Percentiles rank a stretch among this genome's conserved stretches.
Conservation (phyloP, 2,329 filamentous ascomycete genomes). For the Eutypella sp. region DNA sequence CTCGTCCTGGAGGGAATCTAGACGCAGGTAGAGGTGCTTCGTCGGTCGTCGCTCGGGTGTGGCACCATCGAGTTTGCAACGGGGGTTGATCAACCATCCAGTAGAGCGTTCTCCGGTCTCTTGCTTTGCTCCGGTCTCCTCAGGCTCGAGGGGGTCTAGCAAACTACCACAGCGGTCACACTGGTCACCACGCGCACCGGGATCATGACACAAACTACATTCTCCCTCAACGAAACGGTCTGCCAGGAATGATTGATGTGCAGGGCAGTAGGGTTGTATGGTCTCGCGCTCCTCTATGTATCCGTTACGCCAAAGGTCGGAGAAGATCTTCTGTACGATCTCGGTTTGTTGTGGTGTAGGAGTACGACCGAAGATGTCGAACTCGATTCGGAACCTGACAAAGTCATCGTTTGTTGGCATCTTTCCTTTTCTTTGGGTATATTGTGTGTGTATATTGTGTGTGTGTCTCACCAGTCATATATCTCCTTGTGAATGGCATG, state of each 20-base stretch:
- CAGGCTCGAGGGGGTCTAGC: conserved; percentile 62
- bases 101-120: conserved; percentile 29
- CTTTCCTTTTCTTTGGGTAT: too few relatives aligned
- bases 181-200: conserved; percentile 54
- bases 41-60: conserved; percentile 76
- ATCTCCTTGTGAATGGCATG: conserved; percentile 69
- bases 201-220: conserved; percentile 68
- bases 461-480: conserved; percentile 63
- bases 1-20: conserved; percentile 71
- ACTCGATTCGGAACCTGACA: conserved; percentile 91
- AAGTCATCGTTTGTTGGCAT: conserved; percentile 67
- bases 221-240: conserved; percentile 80
- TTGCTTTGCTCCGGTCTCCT: conserved; percentile 30
- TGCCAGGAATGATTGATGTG: conserved; percentile 72
- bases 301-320: conserved; percentile 80
- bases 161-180: conserved; percentile 71
- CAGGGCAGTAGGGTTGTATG: conserved; percentile 84
- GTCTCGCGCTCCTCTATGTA: conserved; percentile 84
- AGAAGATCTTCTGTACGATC: conserved; percentile 90
- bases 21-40: conserved; percentile 83
- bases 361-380: conserved; percentile 92
- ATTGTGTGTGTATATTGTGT: too few relatives aligned
- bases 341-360: conserved; percentile 83
- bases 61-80: conserved; percentile 85
- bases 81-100: conserved; percentile 67